Evolutionary conservation across 2,329 filamentous ascomycete genomes (phyloP), one percentile per base, ranked within the genome.

Genomic region (Aspergillus fijiensis): DNA sequence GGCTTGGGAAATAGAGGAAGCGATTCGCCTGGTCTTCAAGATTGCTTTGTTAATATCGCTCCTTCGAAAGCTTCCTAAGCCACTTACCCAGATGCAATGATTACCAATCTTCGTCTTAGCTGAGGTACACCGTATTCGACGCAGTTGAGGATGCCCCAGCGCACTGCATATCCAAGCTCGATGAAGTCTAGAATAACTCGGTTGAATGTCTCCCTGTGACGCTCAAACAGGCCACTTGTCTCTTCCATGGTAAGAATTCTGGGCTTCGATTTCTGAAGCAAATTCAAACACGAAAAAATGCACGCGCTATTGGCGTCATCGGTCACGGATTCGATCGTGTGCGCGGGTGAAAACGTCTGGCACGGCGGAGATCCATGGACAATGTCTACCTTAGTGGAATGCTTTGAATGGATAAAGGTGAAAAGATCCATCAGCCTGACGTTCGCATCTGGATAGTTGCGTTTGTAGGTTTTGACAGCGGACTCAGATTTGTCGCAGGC

Each of bases 341-440:
- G 88, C 0, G 87, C 89, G 0, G 86, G 85, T 0, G 90, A 93
- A 71, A 88, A 93, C 2, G 83, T 85, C 65, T 94, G 90, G 58
- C 92, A 96, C 0, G 91, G 91, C 0, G 90, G 90, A 0, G 89
- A 92, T 0, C 92, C 74, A 64, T 96, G 91, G 0, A 91, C 76
- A 1, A 94, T 77, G 65, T 95, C 90, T 0, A 88, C 84, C 4
- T 78, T 77, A 9, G 81, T 63, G 2, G 73, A 69, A 0, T 74
- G 65, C 0, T 62, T 25, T 2, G 65, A 47, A 9, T 72, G 72
- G 0, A 79, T 60, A 27, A 80, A 76, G 5, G 80, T 66, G 50
- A 83, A 81, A 0, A 89, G 77, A 0, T 79, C 71, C 0, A 73
- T 69, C 0, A 79, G 74, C 0, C 79, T 71, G 5, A 70, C 68